These are phyloP conservation scores for Fomitopsis serialis DNA, from an alignment of 768 basidiomycete genomes.

Conservation along the genomic window DNA sequence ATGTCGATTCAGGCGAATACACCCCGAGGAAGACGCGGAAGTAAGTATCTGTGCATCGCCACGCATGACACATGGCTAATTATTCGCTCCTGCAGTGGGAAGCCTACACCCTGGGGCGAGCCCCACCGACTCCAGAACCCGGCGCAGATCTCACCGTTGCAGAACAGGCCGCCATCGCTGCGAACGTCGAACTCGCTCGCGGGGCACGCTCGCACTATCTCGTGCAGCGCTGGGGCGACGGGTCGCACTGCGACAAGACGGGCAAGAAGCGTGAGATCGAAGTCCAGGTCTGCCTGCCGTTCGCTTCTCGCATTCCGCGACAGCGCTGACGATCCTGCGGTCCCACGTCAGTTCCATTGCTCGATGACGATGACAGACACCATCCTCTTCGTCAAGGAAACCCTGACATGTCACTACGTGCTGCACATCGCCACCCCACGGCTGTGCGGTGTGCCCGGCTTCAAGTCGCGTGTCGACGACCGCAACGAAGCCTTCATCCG, in stretches of 20 bases:
- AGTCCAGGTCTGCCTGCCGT: conserved; percentile 69
- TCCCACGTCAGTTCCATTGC: conserved; percentile 73
- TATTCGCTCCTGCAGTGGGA: conserved; percentile 46
- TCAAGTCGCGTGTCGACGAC: conserved; percentile 68
- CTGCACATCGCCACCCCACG: conserved; percentile 93
- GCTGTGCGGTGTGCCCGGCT: conserved; percentile 89
- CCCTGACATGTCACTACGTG: conserved; percentile 91
- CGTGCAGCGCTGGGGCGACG: conserved; percentile 87
- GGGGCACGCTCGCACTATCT: conserved; percentile 87
- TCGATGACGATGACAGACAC: conserved; percentile 91
- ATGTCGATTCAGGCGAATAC: conserved; percentile 48
- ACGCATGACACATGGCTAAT: background rate
- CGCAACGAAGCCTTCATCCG: conserved; percentile 66
- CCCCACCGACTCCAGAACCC: conserved; percentile 52
- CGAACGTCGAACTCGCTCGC: conserved; percentile 72
- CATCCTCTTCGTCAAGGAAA: conserved; percentile 88
- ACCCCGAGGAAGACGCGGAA: conserved; percentile 82
- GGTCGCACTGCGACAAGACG: conserved; percentile 91
- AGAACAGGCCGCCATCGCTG: conserved; percentile 56
- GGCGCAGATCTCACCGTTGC: conserved; percentile 62
- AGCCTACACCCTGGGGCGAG: conserved; percentile 72
- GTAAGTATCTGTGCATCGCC: conserved; percentile 35
- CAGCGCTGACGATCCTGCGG: conserved; percentile 8
- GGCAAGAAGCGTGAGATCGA: conserved; percentile 85
- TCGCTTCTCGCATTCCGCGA: background rate